These are phyloP conservation scores for Gnetum montanum DNA, from an alignment of 75 land plant species.

Conservation along the genomic window DNA sequence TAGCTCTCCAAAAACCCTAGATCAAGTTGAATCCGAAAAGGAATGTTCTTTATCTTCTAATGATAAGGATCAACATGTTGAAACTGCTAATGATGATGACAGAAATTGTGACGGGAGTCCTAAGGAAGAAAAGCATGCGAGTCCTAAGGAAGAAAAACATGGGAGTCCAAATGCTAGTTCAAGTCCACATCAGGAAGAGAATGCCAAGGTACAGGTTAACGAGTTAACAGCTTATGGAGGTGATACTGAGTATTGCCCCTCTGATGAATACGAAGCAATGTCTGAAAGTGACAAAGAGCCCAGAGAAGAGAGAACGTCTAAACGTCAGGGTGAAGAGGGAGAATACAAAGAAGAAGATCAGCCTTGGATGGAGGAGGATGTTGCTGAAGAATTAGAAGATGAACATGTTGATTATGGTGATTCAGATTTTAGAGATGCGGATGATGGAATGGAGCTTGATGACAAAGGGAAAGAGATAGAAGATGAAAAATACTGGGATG, in stretches of 20 bases:
- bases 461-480: background rate
- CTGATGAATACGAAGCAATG: constrained; percentile 4
- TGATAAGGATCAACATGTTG: background rate
- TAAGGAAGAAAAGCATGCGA: background rate
- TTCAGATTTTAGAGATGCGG: constrained; percentile 23
- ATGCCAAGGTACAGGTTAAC: background rate
- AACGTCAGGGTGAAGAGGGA: constrained; percentile 50
- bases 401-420: constrained; percentile 40
- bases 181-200: constrained; percentile 1
- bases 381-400: constrained; percentile 18
- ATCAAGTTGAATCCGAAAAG: no score
- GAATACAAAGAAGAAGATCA: constrained; percentile 28
- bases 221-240: background rate
- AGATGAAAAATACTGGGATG: constrained; percentile 2
- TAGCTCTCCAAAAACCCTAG: no score
- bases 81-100: constrained; percentile 2
- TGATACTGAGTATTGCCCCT: constrained; percentile 10
- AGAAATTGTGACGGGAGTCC: background rate
- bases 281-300: constrained; percentile 5
- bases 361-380: constrained; percentile 24
- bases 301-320: constrained; percentile 18
- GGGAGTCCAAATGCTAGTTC: background rate
- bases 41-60: background rate
- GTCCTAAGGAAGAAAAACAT: background rate
- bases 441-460: constrained; percentile 9